Conservation (phyloP, 805 yeast species). For the Saccharomycopsis fibuligera region DNA sequence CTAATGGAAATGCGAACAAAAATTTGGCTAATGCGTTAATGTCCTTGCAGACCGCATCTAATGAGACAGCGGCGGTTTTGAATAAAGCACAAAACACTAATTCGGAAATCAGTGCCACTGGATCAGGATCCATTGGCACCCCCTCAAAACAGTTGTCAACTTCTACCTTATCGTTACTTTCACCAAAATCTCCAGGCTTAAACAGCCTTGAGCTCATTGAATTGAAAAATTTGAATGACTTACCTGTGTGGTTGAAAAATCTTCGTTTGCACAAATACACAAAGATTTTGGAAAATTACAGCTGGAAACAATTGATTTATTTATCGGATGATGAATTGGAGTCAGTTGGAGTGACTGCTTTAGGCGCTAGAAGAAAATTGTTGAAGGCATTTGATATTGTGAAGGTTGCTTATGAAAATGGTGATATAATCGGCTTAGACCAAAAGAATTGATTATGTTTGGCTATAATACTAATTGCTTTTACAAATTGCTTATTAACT, state of each 20-base stretch:
- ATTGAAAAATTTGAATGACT: conserved; percentile 55
- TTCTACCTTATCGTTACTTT: conserved; percentile 13
- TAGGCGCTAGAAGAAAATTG: conserved; percentile 93
- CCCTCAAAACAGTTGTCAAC: conserved; percentile 14
- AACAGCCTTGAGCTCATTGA: conserved; percentile 47
- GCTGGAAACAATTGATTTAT: conserved; percentile 75
- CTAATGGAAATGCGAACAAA: neutral
- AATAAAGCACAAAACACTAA: conserved; percentile 14
- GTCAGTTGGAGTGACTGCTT: conserved; percentile 78
- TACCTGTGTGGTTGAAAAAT: conserved; percentile 89
- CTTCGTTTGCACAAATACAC: conserved; percentile 92
- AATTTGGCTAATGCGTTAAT: conserved; percentile 18
- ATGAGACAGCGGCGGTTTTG: conserved; percentile 5
- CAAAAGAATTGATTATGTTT: neutral
- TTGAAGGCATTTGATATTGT: conserved; percentile 87
- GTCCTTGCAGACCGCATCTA: conserved; percentile 12
- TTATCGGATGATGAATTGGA: conserved; percentile 65
- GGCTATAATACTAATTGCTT: neutral
- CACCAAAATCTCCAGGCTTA: conserved; percentile 38
- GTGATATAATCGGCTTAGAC: conserved; percentile 22
- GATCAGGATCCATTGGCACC: conserved; percentile 4
- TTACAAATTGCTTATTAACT: neutral
- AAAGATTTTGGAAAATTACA: conserved; percentile 62
- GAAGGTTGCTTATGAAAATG: conserved; percentile 44
- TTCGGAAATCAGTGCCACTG: conserved; percentile 21